Conservation (phyloP, 768 basidiomycete species). For the Leccinum subgranulosum region DNA sequence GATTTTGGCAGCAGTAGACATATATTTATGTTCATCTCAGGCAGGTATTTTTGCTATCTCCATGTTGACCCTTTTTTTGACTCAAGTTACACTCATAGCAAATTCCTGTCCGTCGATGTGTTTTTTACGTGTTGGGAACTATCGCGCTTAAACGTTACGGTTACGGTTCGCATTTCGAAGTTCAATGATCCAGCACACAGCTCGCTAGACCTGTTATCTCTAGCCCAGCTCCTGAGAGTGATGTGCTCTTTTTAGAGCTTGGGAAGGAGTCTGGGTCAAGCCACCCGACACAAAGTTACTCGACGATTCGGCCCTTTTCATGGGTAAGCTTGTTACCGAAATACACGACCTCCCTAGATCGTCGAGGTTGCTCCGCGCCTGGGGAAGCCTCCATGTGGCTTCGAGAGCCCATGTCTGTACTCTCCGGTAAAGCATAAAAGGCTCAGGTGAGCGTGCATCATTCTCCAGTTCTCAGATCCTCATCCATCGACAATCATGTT, state of each 20-base stretch:
- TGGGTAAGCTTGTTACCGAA: background rate
- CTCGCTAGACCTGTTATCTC: background rate
- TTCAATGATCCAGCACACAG: background rate
- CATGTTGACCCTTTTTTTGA: background rate
- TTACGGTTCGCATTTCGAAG: background rate
- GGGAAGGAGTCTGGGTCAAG: background rate
- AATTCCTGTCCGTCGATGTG: background rate
- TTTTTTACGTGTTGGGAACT: background rate
- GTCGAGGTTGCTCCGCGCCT: background rate
- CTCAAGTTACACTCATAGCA: background rate
- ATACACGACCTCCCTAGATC: constrained; percentile 3
- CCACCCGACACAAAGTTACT: background rate
- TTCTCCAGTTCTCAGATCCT: constrained; percentile 12
- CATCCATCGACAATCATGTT: constrained; percentile 33
- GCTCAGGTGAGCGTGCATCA: constrained; percentile 1
- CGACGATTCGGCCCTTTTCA: background rate
- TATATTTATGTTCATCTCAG: background rate
- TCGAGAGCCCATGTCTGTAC: background rate
- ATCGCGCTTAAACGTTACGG: background rate
- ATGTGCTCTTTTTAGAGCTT: background rate
- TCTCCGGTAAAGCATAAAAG: constrained; percentile 20
- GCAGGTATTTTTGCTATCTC: constrained; percentile 23
- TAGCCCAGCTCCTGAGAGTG: background rate
- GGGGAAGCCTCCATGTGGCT: constrained; percentile 11
- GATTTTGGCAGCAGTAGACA: background rate